Evolutionary conservation across 1,284 basidiomycete species (phyloP), one percentile per base, ranked within the genome.

Genomic region (Irpex rosettiformis): DNA sequence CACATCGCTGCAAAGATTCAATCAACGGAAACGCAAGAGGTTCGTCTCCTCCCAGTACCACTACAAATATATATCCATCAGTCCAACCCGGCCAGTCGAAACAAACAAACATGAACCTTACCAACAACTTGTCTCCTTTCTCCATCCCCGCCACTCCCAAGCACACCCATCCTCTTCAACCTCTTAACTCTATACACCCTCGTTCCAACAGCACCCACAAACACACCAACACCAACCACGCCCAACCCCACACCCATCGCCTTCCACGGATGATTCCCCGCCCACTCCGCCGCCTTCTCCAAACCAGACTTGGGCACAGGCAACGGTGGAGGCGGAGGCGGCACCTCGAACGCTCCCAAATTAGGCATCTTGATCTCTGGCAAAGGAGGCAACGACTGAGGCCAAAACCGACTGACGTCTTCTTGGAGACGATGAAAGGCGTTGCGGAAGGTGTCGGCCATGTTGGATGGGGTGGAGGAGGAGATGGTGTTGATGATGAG

Each of bases 321-420:
- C 0, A 81, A 79, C 0, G 82, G 82, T 0, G 86, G 85, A 0
- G 85, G 85, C 0, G 87, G 86, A 0, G 85, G 84, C 2, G 88
- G 88, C 3, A 92, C 80, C 60, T 90, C 82, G 62, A 91, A 89
- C 61, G 84, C 78, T 3, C 86, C 88, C 8, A 91, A 77, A 45
- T 79, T 79, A n/a, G 86, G 84, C 40, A 88, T 72, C 61, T 75
- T 79, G 28, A 88, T 77, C 25, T 86, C 80, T 30, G 85, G 83
- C 58, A 91, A 77, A 54, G 80, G 73, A n/a, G 86, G 80, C 55
- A 89, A 63, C 28, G 73, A 77, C 58, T 80, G 78, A 21, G 89
- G 90, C 25, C 90, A 89, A 70, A 89, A 91, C 54, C 90, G 84
- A 53, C 87, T 80, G 63, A 93, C 83, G 67, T 93, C 90, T 25